Conservation (phyloP, 495 filamentous ascomycete genomes). For the Podospora bellae-mahoneyi region DNA sequence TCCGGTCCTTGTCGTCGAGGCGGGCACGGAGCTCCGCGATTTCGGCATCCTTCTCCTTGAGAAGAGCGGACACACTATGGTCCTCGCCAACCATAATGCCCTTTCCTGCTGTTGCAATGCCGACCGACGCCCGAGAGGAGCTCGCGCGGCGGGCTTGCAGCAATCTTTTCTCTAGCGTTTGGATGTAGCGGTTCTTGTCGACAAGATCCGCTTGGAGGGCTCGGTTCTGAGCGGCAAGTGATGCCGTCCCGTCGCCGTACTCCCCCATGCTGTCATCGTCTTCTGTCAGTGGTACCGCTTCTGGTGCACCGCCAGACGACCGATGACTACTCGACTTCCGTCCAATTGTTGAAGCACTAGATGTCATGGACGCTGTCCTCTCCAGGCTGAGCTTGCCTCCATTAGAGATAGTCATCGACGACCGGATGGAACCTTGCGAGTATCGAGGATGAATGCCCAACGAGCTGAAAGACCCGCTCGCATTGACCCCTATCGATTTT, state of each 20-base stretch:
- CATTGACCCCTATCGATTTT: conserved; percentile 91
- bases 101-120: conserved; percentile 54
- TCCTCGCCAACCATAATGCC: conserved; percentile 63
- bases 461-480: conserved; percentile 65
- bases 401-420: conserved; percentile 70
- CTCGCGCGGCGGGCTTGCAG: conserved; percentile 89
- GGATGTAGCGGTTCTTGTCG: conserved; percentile 95
- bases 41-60: conserved; percentile 90
- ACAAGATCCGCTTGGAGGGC: conserved; percentile 88
- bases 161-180: conserved; percentile 85
- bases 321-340: conserved; percentile 44
- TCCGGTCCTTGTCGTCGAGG: conserved; percentile 92
- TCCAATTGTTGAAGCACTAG: conserved; percentile 56
- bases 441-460: conserved; percentile 65
- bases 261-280: conserved; percentile 76
- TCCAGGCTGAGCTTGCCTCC: conserved; percentile 55
- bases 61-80: conserved; percentile 58
- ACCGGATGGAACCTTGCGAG: conserved; percentile 60
- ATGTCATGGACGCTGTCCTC: conserved; percentile 64
- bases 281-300: conserved; percentile 41
- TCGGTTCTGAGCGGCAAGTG: conserved; percentile 72
- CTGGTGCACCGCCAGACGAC: conserved; percentile 37
- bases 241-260: conserved; percentile 83
- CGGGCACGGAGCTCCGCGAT: conserved; percentile 85
- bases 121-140: conserved; percentile 76